Percentiles rank a stretch among this genome's conserved stretches.
Conservation (phyloP, 192 early-diverging fungal genomes). For the Dimargaris xerosporica region DNA sequence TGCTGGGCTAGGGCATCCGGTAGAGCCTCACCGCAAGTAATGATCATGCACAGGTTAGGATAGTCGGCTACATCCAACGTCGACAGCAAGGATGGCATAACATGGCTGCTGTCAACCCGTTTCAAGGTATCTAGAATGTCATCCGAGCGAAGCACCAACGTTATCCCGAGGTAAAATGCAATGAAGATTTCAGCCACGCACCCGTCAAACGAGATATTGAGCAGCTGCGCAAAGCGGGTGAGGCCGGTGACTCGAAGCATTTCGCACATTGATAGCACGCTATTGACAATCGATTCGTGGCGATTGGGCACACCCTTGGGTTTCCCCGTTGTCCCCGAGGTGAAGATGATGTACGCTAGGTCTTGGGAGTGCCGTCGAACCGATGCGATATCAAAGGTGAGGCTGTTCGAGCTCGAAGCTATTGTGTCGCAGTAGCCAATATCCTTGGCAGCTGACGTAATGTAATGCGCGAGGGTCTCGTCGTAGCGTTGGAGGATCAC, state of each 20-base stretch:
- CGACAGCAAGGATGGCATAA: neutral
- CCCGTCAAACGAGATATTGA: constrained; percentile 5
- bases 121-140: neutral
- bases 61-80: neutral
- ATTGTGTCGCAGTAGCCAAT: neutral
- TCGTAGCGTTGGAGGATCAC: neutral
- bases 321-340: constrained; percentile 18
- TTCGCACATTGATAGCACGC: neutral
- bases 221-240: neutral
- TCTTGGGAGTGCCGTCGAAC: neutral
- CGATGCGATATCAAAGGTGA: neutral
- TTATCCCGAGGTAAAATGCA: neutral
- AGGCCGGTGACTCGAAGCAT: no score
- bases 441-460: neutral
- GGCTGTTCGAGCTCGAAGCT: neutral
- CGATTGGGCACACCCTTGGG: constrained; percentile 13
- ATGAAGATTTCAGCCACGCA: neutral
- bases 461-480: neutral
- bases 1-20: neutral
- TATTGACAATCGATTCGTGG: constrained; percentile 4
- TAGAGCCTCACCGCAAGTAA: neutral
- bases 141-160: neutral
- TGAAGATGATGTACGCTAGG: constrained; percentile 11
- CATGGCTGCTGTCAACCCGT: neutral
- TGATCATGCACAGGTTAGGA: neutral